Evolutionary conservation across 1,284 basidiomycete species (phyloP), one percentile per base, ranked within the genome.

Genomic region (Athelia sp.): DNA sequence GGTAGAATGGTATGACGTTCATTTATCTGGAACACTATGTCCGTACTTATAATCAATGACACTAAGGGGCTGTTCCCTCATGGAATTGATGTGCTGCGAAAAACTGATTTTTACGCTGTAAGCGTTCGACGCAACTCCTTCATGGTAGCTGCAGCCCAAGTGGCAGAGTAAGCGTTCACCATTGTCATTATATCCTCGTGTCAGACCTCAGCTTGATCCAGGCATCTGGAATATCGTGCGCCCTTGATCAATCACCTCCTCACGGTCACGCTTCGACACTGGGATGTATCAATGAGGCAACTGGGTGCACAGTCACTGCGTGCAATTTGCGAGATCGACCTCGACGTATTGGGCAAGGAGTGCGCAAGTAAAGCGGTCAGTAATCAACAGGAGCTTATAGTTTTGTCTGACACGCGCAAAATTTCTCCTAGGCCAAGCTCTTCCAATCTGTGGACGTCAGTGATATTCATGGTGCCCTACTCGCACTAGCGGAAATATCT

Each of bases 21-120:
- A 46, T 49, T 44, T 51, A 19, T 46, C 43, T 55, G 36, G 48
- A 43, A 32, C 42, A 24, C 32, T 24, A 51, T 32, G 51, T 50
- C 43, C 46, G 54, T 53, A 54, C 52, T 52, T 47, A 43, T 14
- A 47, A 52, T 52, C 43, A 51, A 24, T 38, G 43, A 26, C 52
- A 56, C 51, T 57, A 23, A 96, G 92, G 84, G 78, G 46, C 69
- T 94, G 47, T 95, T 98, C 62, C 87, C 92, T 35, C 87, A 95
- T 66, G 97, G 97, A 1, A 98, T 99, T 52, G 91, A 94, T 59
- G 85, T 98, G 15, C 74, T 99, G 29, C 78, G 84, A 43, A 89
- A 90, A 64, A 93, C 92, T 1, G 97, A 99, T 69, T 99, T 98
- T 66, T 97, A 93, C 67, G 87, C 93, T 17, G 90, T 99, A 45